Base-by-base conservation (phyloP, 208 protist species). In the Tetramitus jugosus region DNA sequence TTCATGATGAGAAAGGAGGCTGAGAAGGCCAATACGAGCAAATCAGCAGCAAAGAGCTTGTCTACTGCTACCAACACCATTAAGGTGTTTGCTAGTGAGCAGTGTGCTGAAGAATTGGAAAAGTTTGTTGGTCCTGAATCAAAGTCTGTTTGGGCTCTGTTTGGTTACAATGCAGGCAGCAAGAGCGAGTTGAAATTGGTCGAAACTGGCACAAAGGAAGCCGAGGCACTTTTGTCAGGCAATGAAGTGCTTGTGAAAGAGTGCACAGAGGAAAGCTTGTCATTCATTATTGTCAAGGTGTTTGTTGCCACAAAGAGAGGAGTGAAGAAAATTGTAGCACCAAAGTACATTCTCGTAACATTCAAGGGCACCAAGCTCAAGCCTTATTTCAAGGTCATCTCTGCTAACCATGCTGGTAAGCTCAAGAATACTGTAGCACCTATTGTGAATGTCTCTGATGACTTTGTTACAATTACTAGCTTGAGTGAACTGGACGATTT, bases 361-460 rank as follows among this genome's bases (percentile, higher is more conserved):
- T 49, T 71, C 10, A 71, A 29, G 35, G 65, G 65, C 20, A 45
- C 26, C 10, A 31, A 10, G 8, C 8, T 71, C 8, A 71, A 37
- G 49, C 13, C 39, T 49, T 71, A 71, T 33, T 71, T 49, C 23
- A 71, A 71, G n/a, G 65, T 40, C 10, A 71, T 71, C 35, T 49
- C 39, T 71, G 31, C 39, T 13, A 49, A 45, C 10, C 65, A 71
- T 71, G 65, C 65, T 10, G 20, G 8, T 8, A 71, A 71, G 31
- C 29, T 71, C 6, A 10, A 4, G 0, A 33, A 35, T 14, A 35
- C 65, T 33, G 49, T 71, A 35, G 10, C 4, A 49, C 14, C 35
- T 49, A 71, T 71, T 71, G 2, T 29, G 1, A 4, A 23, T 2
- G 39, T 71, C 1, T 23, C 31, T 52, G 14, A 6, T 49, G 40